These are phyloP conservation scores for Monosporascus ibericus DNA, from an alignment of 2,329 filamentous ascomycete genomes.

Conservation along the genomic window DNA sequence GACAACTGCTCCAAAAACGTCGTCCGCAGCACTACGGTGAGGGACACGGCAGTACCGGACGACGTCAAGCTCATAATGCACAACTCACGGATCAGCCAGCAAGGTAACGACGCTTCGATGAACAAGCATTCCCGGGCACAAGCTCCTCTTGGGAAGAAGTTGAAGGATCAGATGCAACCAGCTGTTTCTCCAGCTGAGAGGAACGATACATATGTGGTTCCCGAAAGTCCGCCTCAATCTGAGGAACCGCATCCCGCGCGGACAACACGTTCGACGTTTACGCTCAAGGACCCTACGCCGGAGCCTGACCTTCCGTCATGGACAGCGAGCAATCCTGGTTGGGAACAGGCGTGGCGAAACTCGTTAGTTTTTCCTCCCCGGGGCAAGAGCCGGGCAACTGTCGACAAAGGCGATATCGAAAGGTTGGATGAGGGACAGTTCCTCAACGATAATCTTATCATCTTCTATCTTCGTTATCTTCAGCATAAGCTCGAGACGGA, in stretches of 20 bases:
- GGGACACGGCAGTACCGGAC: constrained; percentile 8
- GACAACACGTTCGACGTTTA: constrained; percentile 15
- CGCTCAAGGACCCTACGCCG: constrained; percentile 10
- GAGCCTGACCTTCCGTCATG: constrained; percentile 31
- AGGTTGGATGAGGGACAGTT: constrained; percentile 79
- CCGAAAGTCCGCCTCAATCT: constrained; percentile 1
- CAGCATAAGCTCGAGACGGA: constrained; percentile 53
- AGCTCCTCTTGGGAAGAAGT: constrained; percentile 4
- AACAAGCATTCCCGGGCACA: neutral
- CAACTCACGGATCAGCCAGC: constrained; percentile 8
- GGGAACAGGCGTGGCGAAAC: constrained; percentile 47
- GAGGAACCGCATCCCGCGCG: constrained; percentile 4
- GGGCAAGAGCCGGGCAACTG: constrained; percentile 55
- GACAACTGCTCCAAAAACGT: constrained; percentile 7
- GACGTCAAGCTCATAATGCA: constrained; percentile 20
- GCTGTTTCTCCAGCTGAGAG: neutral
- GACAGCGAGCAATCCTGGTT: constrained; percentile 44
- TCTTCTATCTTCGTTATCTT: constrained; percentile 76
- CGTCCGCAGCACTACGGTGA: neutral
- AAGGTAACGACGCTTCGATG: neutral
- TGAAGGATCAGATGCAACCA: constrained; percentile 16
- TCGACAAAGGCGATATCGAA: constrained; percentile 66
- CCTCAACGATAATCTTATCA: constrained; percentile 87
- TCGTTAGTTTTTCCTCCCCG: constrained; percentile 56
- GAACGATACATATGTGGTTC: constrained; percentile 1